phyloP scores from a whole-genome alignment of 768 basidiomycete genomes.

The Clitopilus passeckerianus region DNA sequence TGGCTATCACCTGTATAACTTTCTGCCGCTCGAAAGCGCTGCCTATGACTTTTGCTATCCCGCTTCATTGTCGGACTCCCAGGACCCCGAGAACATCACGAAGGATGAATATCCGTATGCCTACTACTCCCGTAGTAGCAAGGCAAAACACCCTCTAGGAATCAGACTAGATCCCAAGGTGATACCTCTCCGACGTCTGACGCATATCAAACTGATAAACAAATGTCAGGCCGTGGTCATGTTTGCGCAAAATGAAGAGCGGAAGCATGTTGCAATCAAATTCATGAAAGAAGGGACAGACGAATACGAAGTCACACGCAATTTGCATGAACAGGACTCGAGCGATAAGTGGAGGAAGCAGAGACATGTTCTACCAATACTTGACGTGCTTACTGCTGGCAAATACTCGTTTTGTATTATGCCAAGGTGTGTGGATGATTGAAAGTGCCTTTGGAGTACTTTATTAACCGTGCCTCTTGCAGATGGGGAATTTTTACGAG shows the following conservation, averaged over 20 bases:
- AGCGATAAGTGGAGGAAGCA: neutral
- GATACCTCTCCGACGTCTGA: no score
- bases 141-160: no score
- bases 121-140: neutral
- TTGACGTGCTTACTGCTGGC: constrained; percentile 1
- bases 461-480: no score
- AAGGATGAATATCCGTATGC: neutral
- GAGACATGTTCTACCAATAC: constrained; percentile 6
- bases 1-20: neutral
- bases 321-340: constrained; percentile 10
- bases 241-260: constrained; percentile 17
- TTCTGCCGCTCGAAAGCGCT: neutral
- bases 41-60: neutral
- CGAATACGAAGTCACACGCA: constrained; percentile 16
- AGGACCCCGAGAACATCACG: neutral
- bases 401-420: constrained; percentile 6
- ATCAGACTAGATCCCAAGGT: no score
- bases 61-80: neutral
- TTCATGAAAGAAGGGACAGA: constrained; percentile 14
- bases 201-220: no score
- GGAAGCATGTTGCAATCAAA: constrained; percentile 21
- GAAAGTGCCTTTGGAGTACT: no score
- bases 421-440: constrained; percentile 1
- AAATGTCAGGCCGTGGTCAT: neutral
- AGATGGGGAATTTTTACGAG: neutral